Conservation (phyloP, 768 basidiomycete genomes). For the Collybiopsis luxurians region DNA sequence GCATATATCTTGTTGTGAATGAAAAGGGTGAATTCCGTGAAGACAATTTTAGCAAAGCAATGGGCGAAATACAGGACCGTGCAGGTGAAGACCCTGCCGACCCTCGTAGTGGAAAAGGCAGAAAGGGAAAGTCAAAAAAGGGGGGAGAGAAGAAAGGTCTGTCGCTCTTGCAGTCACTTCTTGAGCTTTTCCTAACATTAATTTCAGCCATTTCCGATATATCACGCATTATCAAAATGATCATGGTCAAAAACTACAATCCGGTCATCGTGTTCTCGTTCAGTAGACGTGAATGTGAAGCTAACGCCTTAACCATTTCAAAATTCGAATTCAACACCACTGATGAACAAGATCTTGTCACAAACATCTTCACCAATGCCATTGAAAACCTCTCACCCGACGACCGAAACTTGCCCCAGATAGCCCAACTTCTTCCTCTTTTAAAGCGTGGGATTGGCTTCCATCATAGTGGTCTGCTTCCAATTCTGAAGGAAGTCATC, state of each 20-base stretch:
- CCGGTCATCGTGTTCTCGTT: slow-evolving; percentile 99
- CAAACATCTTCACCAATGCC: slow-evolving; percentile 91
- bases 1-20: slow-evolving; percentile 98
- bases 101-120: slow-evolving; percentile 77
- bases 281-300: slow-evolving; percentile 97
- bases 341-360: slow-evolving; percentile 86
- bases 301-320: slow-evolving; percentile 85
- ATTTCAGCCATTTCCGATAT: slow-evolving; percentile 82
- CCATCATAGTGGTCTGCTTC: slow-evolving; percentile 96
- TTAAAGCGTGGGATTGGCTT: slow-evolving; percentile 95
- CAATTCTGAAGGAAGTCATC: slow-evolving; percentile 97
- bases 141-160: slow-evolving; percentile 91
- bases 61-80: slow-evolving; percentile 86
- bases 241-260: slow-evolving; percentile 96
- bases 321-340: slow-evolving; percentile 94
- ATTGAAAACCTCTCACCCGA: slow-evolving; percentile 84
- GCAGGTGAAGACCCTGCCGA: slow-evolving; percentile 93
- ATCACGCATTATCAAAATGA: slow-evolving; percentile 97
- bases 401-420: slow-evolving; percentile 90
- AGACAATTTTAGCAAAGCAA: slow-evolving; percentile 96
- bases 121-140: slow-evolving; percentile 90
- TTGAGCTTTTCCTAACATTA: not conserved
- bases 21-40: slow-evolving; percentile 97
- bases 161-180: slow-evolving; percentile 9
- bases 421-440: slow-evolving; percentile 87